Conservation (phyloP, 169 alveolate genomes). For the Babesia caballi region DNA sequence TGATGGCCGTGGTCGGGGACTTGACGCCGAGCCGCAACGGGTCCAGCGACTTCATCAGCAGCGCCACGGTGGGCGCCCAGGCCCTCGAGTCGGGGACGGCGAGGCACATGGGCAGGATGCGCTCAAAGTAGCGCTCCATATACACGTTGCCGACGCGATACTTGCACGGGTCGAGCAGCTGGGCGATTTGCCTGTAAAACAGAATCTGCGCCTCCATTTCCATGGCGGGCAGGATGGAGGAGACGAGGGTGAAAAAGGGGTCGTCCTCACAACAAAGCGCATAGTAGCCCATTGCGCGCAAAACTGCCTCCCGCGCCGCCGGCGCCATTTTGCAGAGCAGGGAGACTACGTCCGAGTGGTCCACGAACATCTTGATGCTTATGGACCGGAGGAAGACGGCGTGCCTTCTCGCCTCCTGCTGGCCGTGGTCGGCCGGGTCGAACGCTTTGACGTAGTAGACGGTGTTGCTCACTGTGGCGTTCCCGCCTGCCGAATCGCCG, state of each 20-base stretch:
- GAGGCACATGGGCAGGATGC: slow-evolving; percentile 57
- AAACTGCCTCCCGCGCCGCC: slow-evolving; percentile 5
- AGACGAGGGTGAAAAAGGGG: slow-evolving; percentile 31
- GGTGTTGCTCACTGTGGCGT: background rate
- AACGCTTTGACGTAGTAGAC: slow-evolving; percentile 8
- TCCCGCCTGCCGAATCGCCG: background rate
- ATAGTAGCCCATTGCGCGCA: slow-evolving; percentile 43
- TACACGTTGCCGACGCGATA: slow-evolving; percentile 19
- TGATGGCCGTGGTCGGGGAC: slow-evolving; percentile 19
- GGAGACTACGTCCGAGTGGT: slow-evolving; percentile 1
- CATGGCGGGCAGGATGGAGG: slow-evolving; percentile 39
- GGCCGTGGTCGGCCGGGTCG: background rate
- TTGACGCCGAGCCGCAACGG: slow-evolving; percentile 45
- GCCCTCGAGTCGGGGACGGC: slow-evolving; percentile 29
- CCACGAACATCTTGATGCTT: slow-evolving; percentile 16
- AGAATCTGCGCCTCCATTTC: background rate
- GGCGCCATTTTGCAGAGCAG: slow-evolving; percentile 11
- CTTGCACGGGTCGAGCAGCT: slow-evolving; percentile 18
- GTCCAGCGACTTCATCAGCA: slow-evolving; percentile 24
- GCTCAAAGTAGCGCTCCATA: slow-evolving; percentile 56
- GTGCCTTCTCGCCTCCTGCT: background rate
- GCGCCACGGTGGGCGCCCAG: slow-evolving; percentile 35
- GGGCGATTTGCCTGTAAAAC: slow-evolving; percentile 37
- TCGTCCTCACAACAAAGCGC: slow-evolving; percentile 56
- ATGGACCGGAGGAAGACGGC: slow-evolving; percentile 31